Conservation (phyloP, 257 asterid species). For the Verbascum thapsus region DNA sequence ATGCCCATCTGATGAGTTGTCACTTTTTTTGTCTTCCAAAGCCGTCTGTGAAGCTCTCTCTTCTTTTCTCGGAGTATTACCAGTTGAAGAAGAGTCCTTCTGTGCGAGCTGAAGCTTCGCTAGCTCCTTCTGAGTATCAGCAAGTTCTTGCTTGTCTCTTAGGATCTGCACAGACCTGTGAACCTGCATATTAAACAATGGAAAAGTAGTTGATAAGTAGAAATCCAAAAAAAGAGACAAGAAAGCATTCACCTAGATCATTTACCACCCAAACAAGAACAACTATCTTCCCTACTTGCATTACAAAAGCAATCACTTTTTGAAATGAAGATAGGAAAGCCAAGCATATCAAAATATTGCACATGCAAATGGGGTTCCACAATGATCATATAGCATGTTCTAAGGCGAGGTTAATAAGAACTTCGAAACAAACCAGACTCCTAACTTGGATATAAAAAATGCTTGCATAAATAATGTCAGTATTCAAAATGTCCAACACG, state of each 20-base stretch:
- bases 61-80: constrained; percentile 55
- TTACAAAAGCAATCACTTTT: neutral
- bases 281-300: neutral
- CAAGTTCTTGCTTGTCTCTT: constrained; percentile 95
- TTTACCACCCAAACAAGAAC: neutral
- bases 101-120: constrained; percentile 88
- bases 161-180: constrained; percentile 91
- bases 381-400: constrained; percentile 1
- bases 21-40: constrained; percentile 56
- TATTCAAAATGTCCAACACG: constrained; percentile 10
- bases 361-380: neutral
- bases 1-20: constrained; percentile 48
- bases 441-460: neutral
- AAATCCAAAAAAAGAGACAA: neutral
- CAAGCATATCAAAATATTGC: no score
- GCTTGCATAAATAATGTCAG: neutral
- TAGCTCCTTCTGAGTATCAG: constrained; percentile 87
- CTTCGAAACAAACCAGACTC: neutral
- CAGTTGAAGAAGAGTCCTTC: constrained; percentile 60
- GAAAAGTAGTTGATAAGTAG: neutral
- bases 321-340: constrained; percentile 10
- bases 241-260: neutral
- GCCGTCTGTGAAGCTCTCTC: constrained; percentile 52
- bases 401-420: neutral
- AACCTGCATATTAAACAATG: constrained; percentile 52